Evolutionary conservation across 2,329 filamentous ascomycete species (phyloP).

Genomic region (Blastomyces parvus): DNA sequence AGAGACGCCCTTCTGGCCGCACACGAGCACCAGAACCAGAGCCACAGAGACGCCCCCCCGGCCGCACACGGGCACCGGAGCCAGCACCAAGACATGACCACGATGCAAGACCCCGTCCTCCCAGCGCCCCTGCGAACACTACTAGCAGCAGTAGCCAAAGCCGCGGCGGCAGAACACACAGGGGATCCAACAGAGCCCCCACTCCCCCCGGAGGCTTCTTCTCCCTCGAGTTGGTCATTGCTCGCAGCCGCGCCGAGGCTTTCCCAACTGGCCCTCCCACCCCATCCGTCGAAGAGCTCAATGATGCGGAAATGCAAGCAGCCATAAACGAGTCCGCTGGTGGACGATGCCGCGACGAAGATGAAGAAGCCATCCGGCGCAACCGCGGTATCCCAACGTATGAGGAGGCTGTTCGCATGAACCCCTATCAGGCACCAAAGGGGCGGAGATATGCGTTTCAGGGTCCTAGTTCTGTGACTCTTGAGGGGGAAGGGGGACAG

Average conservation of each 20-base stretch:
- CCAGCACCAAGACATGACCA: not conserved
- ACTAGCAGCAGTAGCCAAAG: not conserved
- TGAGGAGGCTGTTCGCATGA: constrained; percentile 15
- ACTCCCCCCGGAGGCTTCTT: constrained; percentile 1
- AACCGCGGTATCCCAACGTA: constrained; percentile 16
- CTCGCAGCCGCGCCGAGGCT: constrained; percentile 11
- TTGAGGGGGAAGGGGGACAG: not conserved
- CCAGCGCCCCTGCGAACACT: not conserved
- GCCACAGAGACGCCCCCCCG: not conserved
- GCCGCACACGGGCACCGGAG: not conserved
- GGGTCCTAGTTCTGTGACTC: constrained; percentile 11
- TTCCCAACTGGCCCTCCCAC: constrained; percentile 9
- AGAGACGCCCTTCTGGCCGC: not conserved
- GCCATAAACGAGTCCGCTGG: constrained; percentile 17
- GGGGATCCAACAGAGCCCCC: not conserved
- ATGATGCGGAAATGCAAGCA: constrained; percentile 13
- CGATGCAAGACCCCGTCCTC: not conserved
- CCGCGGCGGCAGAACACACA: not conserved
- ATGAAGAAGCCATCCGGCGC: constrained; percentile 17
- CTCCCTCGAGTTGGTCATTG: constrained; percentile 12
- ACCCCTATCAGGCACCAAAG: constrained; percentile 9
- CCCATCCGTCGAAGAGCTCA: constrained; percentile 8
- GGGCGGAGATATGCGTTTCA: constrained; percentile 17
- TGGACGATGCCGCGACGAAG: constrained; percentile 13
- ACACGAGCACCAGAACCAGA: not conserved